These are phyloP conservation scores for Penicillium thymicola DNA, from an alignment of 2,329 filamentous ascomycete genomes.

Conservation along the genomic window DNA sequence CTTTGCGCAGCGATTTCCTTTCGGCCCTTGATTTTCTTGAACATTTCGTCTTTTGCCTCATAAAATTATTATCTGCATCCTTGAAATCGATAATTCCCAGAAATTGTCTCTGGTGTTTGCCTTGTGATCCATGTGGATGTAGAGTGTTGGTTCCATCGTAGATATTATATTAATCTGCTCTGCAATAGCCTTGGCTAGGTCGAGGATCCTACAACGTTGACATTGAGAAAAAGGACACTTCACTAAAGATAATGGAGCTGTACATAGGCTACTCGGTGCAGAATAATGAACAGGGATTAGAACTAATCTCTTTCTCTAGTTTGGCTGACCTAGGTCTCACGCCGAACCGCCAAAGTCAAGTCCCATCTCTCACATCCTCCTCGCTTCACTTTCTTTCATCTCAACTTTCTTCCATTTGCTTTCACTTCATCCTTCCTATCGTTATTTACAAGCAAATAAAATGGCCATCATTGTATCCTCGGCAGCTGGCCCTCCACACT, in stretches of 20 bases:
- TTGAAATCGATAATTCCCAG: constrained; percentile 7
- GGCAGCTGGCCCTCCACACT: too few relatives aligned
- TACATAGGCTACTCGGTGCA: background rate
- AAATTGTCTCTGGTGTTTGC: constrained; percentile 1
- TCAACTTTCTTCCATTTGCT: too few relatives aligned
- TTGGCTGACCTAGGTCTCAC: background rate
- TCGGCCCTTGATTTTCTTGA: constrained; percentile 2
- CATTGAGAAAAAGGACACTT: too few relatives aligned
- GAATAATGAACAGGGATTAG: background rate
- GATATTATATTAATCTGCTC: background rate
- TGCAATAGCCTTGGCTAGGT: background rate
- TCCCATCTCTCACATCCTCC: background rate
- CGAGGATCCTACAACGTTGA: background rate
- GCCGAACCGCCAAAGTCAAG: background rate
- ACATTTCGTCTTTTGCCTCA: background rate
- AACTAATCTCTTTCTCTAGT: background rate
- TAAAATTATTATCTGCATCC: constrained; percentile 1
- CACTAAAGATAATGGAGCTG: too few relatives aligned
- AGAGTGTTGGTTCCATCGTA: background rate
- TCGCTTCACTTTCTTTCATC: too few relatives aligned
- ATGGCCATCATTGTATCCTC: too few relatives aligned
- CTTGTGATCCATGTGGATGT: background rate
- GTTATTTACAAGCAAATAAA: too few relatives aligned
- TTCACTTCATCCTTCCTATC: too few relatives aligned
- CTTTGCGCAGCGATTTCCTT: constrained; percentile 15